Conservation (phyloP, 1,284 basidiomycete species). For the Moesziomyces antarcticus region DNA sequence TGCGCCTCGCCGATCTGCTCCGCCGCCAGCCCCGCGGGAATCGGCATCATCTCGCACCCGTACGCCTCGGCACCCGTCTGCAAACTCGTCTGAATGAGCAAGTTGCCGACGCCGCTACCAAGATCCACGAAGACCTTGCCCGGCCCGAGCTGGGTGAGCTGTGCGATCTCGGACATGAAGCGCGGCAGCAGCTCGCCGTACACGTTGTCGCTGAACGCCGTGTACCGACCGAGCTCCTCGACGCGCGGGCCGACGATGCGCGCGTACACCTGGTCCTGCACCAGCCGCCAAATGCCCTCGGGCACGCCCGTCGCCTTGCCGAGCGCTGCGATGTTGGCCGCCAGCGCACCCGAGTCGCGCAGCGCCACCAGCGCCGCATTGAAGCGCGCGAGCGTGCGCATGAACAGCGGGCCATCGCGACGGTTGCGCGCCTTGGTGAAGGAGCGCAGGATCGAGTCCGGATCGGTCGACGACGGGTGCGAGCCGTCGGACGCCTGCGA, state of each 20-base stretch:
- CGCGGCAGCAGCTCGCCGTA: slow-evolving; percentile 69
- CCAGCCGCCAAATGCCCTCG: slow-evolving; percentile 70
- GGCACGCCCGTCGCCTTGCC: slow-evolving; percentile 57
- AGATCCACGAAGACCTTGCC: slow-evolving; percentile 71
- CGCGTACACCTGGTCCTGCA: slow-evolving; percentile 72
- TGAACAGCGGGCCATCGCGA: slow-evolving; percentile 70
- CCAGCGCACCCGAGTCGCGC: slow-evolving; percentile 66
- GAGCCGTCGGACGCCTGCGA: slow-evolving; percentile 17
- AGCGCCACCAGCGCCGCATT: slow-evolving; percentile 70
- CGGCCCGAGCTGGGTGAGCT: slow-evolving; percentile 65
- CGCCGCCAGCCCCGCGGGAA: slow-evolving; percentile 70
- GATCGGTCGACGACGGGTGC: slow-evolving; percentile 14
- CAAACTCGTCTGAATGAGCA: slow-evolving; percentile 72
- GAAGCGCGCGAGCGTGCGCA: slow-evolving; percentile 70
- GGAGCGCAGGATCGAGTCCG: slow-evolving; percentile 70
- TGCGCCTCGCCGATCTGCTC: slow-evolving; percentile 71
- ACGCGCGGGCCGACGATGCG: slow-evolving; percentile 72
- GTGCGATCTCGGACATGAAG: slow-evolving; percentile 69
- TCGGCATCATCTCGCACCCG: slow-evolving; percentile 72
- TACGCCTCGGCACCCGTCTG: slow-evolving; percentile 70
- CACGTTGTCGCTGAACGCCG: slow-evolving; percentile 68
- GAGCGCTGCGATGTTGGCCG: slow-evolving; percentile 60
- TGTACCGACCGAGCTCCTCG: slow-evolving; percentile 70
- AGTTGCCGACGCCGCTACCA: slow-evolving; percentile 73
- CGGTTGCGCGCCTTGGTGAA: slow-evolving; percentile 72